A percentile compares a stretch with the other conserved stretches of the same genome.
Conservation (phyloP, 768 basidiomycete genomes). For the Termitomyces sp. region DNA sequence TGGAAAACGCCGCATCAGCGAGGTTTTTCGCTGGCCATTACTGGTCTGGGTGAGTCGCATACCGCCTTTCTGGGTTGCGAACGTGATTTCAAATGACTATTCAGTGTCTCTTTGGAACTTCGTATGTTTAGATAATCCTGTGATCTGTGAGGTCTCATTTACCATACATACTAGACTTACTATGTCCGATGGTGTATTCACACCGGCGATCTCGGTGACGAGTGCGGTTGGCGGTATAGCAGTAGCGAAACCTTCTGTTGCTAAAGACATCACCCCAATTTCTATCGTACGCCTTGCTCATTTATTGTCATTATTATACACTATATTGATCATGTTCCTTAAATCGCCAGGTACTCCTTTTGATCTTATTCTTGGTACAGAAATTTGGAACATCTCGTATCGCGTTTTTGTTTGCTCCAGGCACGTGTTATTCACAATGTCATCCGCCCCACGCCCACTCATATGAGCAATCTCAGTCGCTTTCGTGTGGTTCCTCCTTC, state of each 20-base stretch:
- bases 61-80: background rate
- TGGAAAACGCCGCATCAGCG: slow-evolving; percentile 24
- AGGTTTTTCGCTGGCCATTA: slow-evolving; percentile 45
- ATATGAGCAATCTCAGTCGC: slow-evolving; percentile 39
- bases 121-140: slow-evolving; percentile 25
- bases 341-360: slow-evolving; percentile 43
- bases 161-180: slow-evolving; percentile 39
- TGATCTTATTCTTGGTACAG: slow-evolving; percentile 58
- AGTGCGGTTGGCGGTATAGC: slow-evolving; percentile 70
- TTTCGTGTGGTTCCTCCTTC: slow-evolving; percentile 53
- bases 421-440: slow-evolving; percentile 1
- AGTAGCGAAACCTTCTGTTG: slow-evolving; percentile 52
- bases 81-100: slow-evolving; percentile 16
- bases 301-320: background rate
- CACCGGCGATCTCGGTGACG: slow-evolving; percentile 68
- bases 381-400: slow-evolving; percentile 58
- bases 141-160: background rate
- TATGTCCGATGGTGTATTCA: slow-evolving; percentile 67
- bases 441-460: background rate
- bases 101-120: slow-evolving; percentile 58
- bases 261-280: slow-evolving; percentile 49
- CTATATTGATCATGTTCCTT: background rate
- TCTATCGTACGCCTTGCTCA: slow-evolving; percentile 46
- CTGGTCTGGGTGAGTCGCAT: slow-evolving; percentile 48
- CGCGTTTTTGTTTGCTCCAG: slow-evolving; percentile 51